Evolutionary conservation across 345 rosid genomes (phyloP), one percentile per base, ranked within the genome.

Genomic region (Zanthoxylum bungeanum): DNA sequence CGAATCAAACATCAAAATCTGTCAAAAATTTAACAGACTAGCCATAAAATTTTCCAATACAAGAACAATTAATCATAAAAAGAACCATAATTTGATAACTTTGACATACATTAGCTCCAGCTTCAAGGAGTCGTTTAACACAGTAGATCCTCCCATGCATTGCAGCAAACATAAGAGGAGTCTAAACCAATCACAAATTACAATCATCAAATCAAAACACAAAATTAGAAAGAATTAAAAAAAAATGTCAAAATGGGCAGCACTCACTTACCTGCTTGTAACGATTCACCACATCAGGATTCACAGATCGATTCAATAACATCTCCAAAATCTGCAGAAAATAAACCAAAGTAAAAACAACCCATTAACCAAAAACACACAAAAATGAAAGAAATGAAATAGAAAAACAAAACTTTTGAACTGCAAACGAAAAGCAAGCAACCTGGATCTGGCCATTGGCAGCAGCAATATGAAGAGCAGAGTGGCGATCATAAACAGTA

Each of bases 361-460:
- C 33, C 75, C 47, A 21, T 42, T 33, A 68, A 64, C 22, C 51
- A 28, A 55, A 47, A 64, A 5, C 47, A 11, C 64, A 30, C 9
- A 56, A 37, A n/a, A 73, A 66, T 17, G 51, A 31, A 73, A 1
- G 14, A 63, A 73, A 56, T 65, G 56, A 27, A 46, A 24, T 64
- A 22, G 21, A 9, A 71, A 73, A 76, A 73, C 53, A 49, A 64
- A 25, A 49, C 19, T 17, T 9, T 24, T 27, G 62, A 70, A 51
- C 12, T 0, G 2, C 28, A 46, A 61, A 44, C 10, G 44, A 37
- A 34, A 21, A 39, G 40, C 31, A 22, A 2, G 10, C 66, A 55
- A 94, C 98, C 97, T 94, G 90, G 90, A 92, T 88, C 95, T 88
- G 97, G 84, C 93, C 98, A 88, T 80, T 89, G 66, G 98, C 95